Evolutionary conservation across 768 basidiomycete genomes (phyloP).

Genomic region (Agrocybe chaxingu): DNA sequence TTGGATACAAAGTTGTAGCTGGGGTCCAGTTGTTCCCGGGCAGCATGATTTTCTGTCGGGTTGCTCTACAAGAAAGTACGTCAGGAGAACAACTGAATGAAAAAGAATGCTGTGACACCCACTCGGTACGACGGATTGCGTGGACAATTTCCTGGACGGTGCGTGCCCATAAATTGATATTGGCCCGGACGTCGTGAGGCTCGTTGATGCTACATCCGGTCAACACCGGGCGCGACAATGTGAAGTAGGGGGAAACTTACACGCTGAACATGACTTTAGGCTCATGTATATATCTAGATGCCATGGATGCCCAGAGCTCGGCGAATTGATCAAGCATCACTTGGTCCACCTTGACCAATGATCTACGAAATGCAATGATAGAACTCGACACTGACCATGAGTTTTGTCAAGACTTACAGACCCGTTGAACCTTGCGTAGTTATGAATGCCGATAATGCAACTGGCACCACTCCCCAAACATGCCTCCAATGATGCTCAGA

Average conservation of each 20-base stretch:
- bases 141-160: constrained; percentile 60
- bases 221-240: neutral
- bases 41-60: constrained; percentile 51
- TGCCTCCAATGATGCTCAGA: constrained; percentile 13
- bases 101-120: neutral
- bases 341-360: constrained; percentile 62
- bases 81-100: neutral
- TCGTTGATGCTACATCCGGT: constrained; percentile 50
- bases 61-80: constrained; percentile 34
- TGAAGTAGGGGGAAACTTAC: constrained; percentile 24
- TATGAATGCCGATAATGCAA: constrained; percentile 59
- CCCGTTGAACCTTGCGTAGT: constrained; percentile 56
- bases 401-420: constrained; percentile 21
- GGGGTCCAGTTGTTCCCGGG: constrained; percentile 58
- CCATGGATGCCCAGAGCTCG: constrained; percentile 48
- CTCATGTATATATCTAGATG: constrained; percentile 42
- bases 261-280: constrained; percentile 44
- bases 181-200: constrained; percentile 50
- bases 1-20: constrained; percentile 46
- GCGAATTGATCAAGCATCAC: constrained; percentile 47
- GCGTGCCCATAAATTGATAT: constrained; percentile 44
- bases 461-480: constrained; percentile 47
- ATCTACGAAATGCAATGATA: constrained; percentile 27
- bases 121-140: constrained; percentile 56
- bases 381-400: neutral